A percentile compares a stretch with the other conserved stretches of the same genome.
Conservation (phyloP, 495 filamentous ascomycete species). For the Penicillium pancosmium region DNA sequence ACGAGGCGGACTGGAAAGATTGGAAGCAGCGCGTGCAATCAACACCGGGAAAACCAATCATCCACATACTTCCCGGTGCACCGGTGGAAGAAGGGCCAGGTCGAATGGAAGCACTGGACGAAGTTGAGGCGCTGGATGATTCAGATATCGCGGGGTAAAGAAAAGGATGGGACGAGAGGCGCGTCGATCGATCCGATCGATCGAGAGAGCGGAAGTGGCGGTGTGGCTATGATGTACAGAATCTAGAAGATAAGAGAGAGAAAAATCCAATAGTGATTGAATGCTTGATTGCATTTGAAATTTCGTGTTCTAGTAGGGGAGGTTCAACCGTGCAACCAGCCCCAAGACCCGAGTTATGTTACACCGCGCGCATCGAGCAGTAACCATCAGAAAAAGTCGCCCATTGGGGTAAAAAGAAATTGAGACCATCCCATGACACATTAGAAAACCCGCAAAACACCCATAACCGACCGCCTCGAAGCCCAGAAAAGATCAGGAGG, state of each 20-base stretch:
- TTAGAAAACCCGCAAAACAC: conserved; percentile 76
- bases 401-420: conserved; percentile 58
- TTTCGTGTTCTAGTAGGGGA: conserved; percentile 47
- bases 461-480: conserved; percentile 64
- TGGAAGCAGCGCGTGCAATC: conserved; percentile 73
- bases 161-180: not conserved
- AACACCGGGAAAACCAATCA: conserved; percentile 77
- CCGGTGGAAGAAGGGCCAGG: conserved; percentile 77
- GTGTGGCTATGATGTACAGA: not conserved
- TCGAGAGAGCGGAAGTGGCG: no score
- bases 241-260: conserved; percentile 7
- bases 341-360: conserved; percentile 69
- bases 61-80: conserved; percentile 68
- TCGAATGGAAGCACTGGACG: conserved; percentile 78
- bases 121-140: conserved; percentile 47
- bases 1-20: conserved; percentile 79
- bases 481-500: conserved; percentile 60
- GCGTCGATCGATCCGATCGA: no score
- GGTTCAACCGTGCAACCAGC: conserved; percentile 38
- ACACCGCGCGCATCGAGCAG: conserved; percentile 71
- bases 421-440: conserved; percentile 88
- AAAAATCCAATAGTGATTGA: conserved; percentile 26
- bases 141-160: conserved; percentile 50
- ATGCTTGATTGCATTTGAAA: conserved; percentile 58
- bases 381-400: conserved; percentile 70